These are phyloP conservation scores for Pichia sp. DNA, from an alignment of 1,139 yeast species.

Conservation along the genomic window DNA sequence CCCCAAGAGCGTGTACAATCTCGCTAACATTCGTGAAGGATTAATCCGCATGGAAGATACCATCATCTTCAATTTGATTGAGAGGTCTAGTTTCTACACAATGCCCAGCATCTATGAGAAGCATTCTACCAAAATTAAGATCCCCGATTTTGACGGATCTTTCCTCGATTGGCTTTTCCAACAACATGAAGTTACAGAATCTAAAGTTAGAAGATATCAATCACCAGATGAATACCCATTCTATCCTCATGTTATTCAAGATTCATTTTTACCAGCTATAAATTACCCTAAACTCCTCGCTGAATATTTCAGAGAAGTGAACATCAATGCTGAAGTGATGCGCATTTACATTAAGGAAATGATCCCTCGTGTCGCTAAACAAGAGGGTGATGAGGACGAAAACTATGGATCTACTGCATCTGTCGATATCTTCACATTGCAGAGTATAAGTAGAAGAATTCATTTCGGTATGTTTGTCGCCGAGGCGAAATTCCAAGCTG, in stretches of 20 bases:
- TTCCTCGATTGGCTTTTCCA: slow-evolving; percentile 81
- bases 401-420: slow-evolving; percentile 83
- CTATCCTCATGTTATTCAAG: slow-evolving; percentile 60
- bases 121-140: slow-evolving; percentile 52
- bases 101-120: slow-evolving; percentile 69
- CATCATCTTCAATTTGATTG: slow-evolving; percentile 85
- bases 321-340: slow-evolving; percentile 65
- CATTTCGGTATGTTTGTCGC: slow-evolving; percentile 98
- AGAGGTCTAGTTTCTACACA: slow-evolving; percentile 79
- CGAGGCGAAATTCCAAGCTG: slow-evolving; percentile 77
- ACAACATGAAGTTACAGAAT: slow-evolving; percentile 72
- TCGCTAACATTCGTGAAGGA: slow-evolving; percentile 76
- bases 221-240: slow-evolving; percentile 97
- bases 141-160: slow-evolving; percentile 59
- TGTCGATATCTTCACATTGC: slow-evolving; percentile 80
- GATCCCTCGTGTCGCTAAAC: slow-evolving; percentile 66
- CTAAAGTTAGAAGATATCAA: slow-evolving; percentile 82
- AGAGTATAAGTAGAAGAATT: slow-evolving; percentile 85
- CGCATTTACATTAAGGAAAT: slow-evolving; percentile 60
- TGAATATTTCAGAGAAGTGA: slow-evolving; percentile 62
- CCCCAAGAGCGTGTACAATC: slow-evolving; percentile 75
- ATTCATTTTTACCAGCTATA: slow-evolving; percentile 70
- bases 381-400: slow-evolving; percentile 70
- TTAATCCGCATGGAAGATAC: slow-evolving; percentile 94
- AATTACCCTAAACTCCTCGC: slow-evolving; percentile 78